phyloP scores from a whole-genome alignment of 2,329 filamentous ascomycete species.

The Colletotrichum eleusines region DNA sequence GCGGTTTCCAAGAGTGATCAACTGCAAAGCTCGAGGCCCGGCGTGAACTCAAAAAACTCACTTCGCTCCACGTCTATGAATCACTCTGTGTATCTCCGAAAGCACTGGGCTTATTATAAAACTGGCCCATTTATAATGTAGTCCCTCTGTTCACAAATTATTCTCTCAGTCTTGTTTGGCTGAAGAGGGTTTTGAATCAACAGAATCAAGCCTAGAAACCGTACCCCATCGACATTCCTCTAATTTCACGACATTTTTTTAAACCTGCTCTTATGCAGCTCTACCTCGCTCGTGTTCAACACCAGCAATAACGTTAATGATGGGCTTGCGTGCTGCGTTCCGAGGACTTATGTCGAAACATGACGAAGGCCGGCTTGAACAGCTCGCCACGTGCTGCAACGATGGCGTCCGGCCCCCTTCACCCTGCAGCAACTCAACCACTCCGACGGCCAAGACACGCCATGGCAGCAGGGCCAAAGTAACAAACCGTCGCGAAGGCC shows the following conservation, averaged over 20 bases:
- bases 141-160: background rate
- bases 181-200: background rate
- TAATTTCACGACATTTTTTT: background rate
- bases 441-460: background rate
- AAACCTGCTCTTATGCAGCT: background rate
- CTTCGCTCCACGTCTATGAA: background rate
- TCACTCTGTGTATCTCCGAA: background rate
- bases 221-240: background rate
- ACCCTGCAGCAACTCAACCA: background rate
- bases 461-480: background rate
- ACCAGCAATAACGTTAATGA: background rate
- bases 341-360: background rate
- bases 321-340: background rate
- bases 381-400: no score
- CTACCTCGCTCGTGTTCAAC: no score
- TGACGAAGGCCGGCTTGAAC: no score
- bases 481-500: fast-evolving
- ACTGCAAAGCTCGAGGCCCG: no score
- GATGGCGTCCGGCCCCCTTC: background rate
- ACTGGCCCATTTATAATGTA: fast-evolving
- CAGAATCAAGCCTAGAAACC: background rate
- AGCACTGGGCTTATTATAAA: background rate
- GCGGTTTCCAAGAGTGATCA: no score
- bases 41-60: background rate
- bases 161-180: background rate